phyloP scores from a whole-genome alignment of 306 rosid species.

The Luffa acutangula region DNA sequence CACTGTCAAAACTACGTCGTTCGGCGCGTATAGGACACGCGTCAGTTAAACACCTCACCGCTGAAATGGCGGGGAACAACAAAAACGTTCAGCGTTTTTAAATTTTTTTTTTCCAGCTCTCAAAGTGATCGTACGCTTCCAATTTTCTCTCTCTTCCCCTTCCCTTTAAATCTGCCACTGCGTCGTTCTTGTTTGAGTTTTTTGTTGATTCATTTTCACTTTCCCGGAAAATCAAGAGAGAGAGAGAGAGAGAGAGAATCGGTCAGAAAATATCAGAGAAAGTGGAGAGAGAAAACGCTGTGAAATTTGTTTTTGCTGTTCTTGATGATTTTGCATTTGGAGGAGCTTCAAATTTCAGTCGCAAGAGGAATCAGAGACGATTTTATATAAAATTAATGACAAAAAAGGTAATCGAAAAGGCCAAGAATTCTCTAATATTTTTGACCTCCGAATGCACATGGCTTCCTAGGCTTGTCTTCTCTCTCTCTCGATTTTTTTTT shows the following conservation, averaged over 20 bases:
- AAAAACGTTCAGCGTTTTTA: constrained; percentile 6
- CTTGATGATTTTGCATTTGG: constrained; percentile 8
- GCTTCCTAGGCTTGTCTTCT: constrained; percentile 71
- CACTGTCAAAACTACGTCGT: background rate
- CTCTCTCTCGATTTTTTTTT: constrained; percentile 21
- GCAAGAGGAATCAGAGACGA: background rate
- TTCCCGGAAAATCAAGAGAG: background rate
- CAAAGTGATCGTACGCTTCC: background rate
- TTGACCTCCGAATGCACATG: constrained; percentile 92
- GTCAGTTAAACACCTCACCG: background rate
- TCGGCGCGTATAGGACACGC: background rate
- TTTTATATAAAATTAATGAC: constrained; percentile 1
- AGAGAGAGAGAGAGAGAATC: background rate
- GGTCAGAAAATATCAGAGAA: background rate
- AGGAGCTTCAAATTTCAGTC: background rate
- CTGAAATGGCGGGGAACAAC: constrained; percentile 14
- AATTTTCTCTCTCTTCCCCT: background rate
- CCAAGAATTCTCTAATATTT: constrained; percentile 49
- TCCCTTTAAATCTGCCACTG: background rate
- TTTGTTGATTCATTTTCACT: background rate
- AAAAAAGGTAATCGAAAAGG: constrained; percentile 14
- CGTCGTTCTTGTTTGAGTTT: background rate
- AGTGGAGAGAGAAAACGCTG: background rate
- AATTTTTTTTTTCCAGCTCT: background rate
- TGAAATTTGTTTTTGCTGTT: constrained; percentile 9